Percentiles rank a stretch among this genome's conserved stretches.
Evolutionary conservation across 805 yeast genomes (phyloP).

Genomic region (Saccharomycopsis capsularis): DNA sequence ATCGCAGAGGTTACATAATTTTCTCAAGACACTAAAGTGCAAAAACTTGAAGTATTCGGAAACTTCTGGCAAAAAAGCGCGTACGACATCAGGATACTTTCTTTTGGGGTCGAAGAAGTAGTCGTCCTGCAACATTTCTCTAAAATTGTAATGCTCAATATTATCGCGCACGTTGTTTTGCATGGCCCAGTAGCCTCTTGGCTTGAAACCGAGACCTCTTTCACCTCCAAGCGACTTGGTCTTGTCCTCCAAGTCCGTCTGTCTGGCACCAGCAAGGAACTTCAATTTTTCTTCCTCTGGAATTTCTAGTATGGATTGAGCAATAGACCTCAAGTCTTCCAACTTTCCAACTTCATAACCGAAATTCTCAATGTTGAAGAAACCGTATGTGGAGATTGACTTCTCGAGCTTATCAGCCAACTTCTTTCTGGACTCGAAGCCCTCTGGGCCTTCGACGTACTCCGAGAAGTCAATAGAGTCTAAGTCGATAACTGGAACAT

Average conservation of each 20-base stretch:
- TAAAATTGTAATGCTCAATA: constrained; percentile 34
- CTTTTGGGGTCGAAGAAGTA: not conserved
- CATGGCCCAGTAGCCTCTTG: constrained; percentile 37
- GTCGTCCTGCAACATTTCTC: constrained; percentile 24
- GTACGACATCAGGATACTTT: constrained; percentile 24
- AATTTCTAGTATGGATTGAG: constrained; percentile 27
- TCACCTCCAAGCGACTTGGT: constrained; percentile 32
- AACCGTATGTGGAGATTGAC: constrained; percentile 37
- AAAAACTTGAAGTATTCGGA: constrained; percentile 34
- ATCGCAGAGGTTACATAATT: constrained; percentile 36
- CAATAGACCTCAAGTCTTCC: constrained; percentile 30
- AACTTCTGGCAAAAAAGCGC: constrained; percentile 34
- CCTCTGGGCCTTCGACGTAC: constrained; percentile 33
- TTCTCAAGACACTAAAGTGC: constrained; percentile 33
- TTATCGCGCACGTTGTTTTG: constrained; percentile 33
- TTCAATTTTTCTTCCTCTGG: constrained; percentile 27
- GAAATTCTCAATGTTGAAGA: constrained; percentile 27
- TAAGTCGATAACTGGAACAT: constrained; percentile 20
- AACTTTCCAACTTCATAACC: constrained; percentile 27
- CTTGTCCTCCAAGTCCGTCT: constrained; percentile 28
- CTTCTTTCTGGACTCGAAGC: constrained; percentile 26
- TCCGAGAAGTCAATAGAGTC: constrained; percentile 34
- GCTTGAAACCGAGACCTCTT: constrained; percentile 37
- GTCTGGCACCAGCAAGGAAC: constrained; percentile 29
- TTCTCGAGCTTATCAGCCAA: constrained; percentile 35